Evolutionary conservation across 106 monocot genomes (phyloP), one percentile per base, ranked within the genome.

Genomic region (Dioscorea zingiberensis): DNA sequence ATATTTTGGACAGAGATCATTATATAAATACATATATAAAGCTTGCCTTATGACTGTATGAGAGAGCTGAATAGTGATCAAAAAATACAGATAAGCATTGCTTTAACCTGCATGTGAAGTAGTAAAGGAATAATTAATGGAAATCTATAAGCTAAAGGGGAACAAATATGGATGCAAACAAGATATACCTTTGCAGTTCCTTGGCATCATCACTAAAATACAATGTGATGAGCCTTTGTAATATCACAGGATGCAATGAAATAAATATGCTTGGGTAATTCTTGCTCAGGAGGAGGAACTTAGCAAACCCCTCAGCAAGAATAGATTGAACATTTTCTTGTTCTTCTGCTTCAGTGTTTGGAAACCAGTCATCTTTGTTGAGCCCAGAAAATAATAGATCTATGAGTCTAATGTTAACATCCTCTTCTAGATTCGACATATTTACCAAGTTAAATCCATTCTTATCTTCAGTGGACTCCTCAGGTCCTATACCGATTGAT

Each of bases 21-120:
- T 38, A 38, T 0, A 1, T 2, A 38, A 10, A 8, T 6, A 0
- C 38, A 38, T 38, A 38, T 8, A 38, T 13, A 15, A 23, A 59
- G 74, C 81, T 85, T 83, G 66, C 92, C 89, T 98, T 98, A 66
- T 88, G 78, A 60, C 44, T 63, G 46, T 19, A 28, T 47, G 89
- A 86, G 8, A 98, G 81, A 6, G 80, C 86, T 48, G 97, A 82
- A 67, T 84, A 98, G 64, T 98, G 84, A 69, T 98, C 88, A 59
- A 98, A 98, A 77, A 98, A 98, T 2, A 89, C 83, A 48, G 97
- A 92, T 44, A 98, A 75, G 57, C 97, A 98, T 74, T 98, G 97
- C 51, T 84, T 91, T 60, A 94, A 71, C 74, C 93, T 94, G 44
- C 58, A 65, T 38, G 38, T 19, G 32, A 55, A 23, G 13, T 66